Evolutionary conservation across 2,329 filamentous ascomycete species (phyloP).

Genomic region (Cytospora chrysosperma): DNA sequence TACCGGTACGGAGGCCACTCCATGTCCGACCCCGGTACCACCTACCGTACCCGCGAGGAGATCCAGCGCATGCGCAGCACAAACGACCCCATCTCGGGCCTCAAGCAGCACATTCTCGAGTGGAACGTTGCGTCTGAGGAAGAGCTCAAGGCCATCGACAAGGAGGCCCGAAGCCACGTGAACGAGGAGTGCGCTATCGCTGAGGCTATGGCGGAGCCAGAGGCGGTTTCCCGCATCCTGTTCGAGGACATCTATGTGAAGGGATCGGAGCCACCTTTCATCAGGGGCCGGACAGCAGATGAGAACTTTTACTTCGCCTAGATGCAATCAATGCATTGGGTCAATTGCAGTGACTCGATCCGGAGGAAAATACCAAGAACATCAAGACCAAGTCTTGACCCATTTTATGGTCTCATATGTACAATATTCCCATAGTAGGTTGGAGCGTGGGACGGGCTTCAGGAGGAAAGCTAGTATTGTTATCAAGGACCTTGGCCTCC

Average conservation of each 20-base stretch:
- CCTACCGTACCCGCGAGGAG: conserved; percentile 98
- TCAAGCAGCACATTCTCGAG: conserved; percentile 97
- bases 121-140: conserved; percentile 91
- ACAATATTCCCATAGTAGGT: conserved; percentile 22
- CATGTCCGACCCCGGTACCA: conserved; percentile 99
- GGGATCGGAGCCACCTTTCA: conserved; percentile 82
- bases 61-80: conserved; percentile 99
- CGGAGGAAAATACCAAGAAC: not conserved
- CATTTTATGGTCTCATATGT: conserved; percentile 19
- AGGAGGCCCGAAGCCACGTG: conserved; percentile 82
- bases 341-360: conserved; percentile 24
- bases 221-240: conserved; percentile 76
- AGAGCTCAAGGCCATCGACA: conserved; percentile 94
- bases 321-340: conserved; percentile 8
- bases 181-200: conserved; percentile 87
- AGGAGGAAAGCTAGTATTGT: conserved; percentile 10
- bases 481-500: conserved; percentile 7
- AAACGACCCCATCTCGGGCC: conserved; percentile 94
- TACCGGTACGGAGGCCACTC: conserved; percentile 99
- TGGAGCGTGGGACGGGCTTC: conserved; percentile 13
- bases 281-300: conserved; percentile 83
- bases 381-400: conserved; percentile 3
- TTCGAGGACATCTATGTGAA: conserved; percentile 96
- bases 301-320: conserved; percentile 90
- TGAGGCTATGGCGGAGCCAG: conserved; percentile 82